Evolutionary conservation across 148 eudicot genomes (phyloP).

Genomic region (Dysphania ambrosioides): DNA sequence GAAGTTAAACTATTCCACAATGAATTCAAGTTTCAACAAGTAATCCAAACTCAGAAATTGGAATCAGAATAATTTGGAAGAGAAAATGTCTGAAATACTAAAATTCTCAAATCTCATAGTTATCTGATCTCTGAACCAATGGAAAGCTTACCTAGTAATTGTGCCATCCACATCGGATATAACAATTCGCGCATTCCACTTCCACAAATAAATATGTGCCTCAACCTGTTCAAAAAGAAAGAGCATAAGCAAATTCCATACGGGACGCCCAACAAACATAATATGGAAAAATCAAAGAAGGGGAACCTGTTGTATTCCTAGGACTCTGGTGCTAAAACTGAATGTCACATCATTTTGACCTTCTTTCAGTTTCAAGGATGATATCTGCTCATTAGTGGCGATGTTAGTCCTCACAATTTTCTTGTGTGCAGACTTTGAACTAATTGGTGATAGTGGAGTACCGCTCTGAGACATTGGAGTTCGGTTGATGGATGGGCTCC

Average conservation of each 20-base stretch:
- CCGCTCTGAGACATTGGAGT: conserved; percentile 39
- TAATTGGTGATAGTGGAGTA: conserved; percentile 28
- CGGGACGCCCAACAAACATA: conserved; percentile 8
- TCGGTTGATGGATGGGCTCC: conserved; percentile 33
- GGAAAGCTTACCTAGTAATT: conserved; percentile 74
- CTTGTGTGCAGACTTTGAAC: conserved; percentile 53
- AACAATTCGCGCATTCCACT: conserved; percentile 92
- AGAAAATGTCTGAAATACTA: background rate
- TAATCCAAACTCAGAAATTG: background rate
- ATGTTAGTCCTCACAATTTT: conserved; percentile 72
- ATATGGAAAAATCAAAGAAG: conserved; percentile 12
- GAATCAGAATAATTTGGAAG: background rate
- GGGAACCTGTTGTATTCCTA: conserved; percentile 75
- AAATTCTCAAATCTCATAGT: background rate
- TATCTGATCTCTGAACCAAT: conserved; percentile 9
- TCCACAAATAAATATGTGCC: conserved; percentile 98
- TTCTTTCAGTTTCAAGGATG: conserved; percentile 79
- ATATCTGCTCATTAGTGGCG: conserved; percentile 81
- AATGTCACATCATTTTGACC: conserved; percentile 94
- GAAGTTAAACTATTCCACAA: background rate
- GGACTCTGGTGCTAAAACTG: conserved; percentile 73
- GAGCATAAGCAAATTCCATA: conserved; percentile 13
- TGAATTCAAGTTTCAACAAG: background rate
- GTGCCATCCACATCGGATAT: conserved; percentile 99
- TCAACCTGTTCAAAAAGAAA: conserved; percentile 61